Conservation (phyloP, 2,329 filamentous ascomycete species). For the Paecilomyces niveus region DNA sequence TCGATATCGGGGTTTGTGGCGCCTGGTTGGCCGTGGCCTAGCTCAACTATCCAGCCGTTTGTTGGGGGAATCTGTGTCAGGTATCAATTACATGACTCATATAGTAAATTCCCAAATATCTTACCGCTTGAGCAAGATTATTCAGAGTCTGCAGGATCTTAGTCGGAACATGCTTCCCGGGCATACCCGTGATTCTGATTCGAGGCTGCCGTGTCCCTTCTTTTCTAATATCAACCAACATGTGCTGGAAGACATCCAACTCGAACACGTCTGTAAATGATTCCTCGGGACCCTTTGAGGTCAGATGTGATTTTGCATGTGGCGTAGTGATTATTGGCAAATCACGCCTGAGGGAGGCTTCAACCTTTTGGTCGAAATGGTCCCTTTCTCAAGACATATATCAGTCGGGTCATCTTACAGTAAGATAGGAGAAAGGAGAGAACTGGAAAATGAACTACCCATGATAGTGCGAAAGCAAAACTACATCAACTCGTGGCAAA, state of each 20-base stretch:
- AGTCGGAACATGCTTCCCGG: slow-evolving; percentile 55
- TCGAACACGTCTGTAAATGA: slow-evolving; percentile 49
- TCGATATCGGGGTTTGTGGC: slow-evolving; percentile 25
- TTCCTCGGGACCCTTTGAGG: slow-evolving; percentile 36
- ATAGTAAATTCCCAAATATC: slow-evolving; percentile 7
- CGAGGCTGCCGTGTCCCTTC: slow-evolving; percentile 25
- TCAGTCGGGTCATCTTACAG: not conserved
- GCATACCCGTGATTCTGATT: slow-evolving; percentile 56
- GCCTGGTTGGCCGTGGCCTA: slow-evolving; percentile 40
- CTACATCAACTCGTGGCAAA: slow-evolving; percentile 52
- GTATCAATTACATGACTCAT: too few species aligned
- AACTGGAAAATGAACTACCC: slow-evolving; percentile 23
- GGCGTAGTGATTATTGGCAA: slow-evolving; percentile 59
- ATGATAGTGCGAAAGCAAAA: slow-evolving; percentile 60
- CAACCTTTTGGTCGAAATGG: slow-evolving; percentile 50
- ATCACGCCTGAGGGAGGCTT: slow-evolving; percentile 43
- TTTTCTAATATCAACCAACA: slow-evolving; percentile 38
- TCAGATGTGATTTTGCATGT: slow-evolving; percentile 51
- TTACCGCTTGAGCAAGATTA: slow-evolving; percentile 39
- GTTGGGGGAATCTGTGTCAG: slow-evolving; percentile 50
- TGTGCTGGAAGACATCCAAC: slow-evolving; percentile 50
- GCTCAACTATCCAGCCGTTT: slow-evolving; percentile 61
- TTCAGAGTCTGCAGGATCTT: slow-evolving; percentile 39
- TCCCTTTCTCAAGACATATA: slow-evolving; percentile 24
- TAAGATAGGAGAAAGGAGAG: not conserved